Evolutionary conservation across 2,329 filamentous ascomycete species (phyloP).

Genomic region (Aspergillus versicolor): DNA sequence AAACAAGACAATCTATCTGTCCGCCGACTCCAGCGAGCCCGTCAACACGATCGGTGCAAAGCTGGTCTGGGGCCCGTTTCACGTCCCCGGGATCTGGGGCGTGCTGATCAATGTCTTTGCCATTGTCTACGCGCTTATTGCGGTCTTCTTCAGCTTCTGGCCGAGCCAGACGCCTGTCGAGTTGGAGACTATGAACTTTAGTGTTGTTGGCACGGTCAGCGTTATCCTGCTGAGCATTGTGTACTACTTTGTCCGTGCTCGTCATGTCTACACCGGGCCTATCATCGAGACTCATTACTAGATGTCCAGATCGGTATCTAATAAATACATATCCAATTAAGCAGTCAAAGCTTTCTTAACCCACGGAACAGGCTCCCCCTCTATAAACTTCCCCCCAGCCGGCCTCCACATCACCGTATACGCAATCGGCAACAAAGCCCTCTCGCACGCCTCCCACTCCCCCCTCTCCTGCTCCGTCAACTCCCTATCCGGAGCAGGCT

Average conservation of each 20-base stretch:
- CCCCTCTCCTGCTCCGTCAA: not conserved
- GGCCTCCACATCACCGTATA: not conserved
- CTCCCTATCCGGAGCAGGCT: not conserved
- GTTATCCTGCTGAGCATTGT: constrained; percentile 40
- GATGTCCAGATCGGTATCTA: no score
- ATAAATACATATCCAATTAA: no score
- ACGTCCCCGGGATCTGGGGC: constrained; percentile 35
- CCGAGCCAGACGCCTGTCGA: constrained; percentile 40
- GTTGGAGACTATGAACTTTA: constrained; percentile 49
- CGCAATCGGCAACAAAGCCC: not conserved
- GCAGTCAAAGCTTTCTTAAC: no score
- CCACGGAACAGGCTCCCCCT: not conserved
- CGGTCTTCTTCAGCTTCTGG: constrained; percentile 53
- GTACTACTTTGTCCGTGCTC: constrained; percentile 41
- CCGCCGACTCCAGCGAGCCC: constrained; percentile 15
- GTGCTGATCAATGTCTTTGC: constrained; percentile 46
- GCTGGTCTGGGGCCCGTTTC: constrained; percentile 32
- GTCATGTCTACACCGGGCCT: constrained; percentile 34
- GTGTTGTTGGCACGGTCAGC: constrained; percentile 42
- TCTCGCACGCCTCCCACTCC: not conserved
- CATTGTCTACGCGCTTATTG: constrained; percentile 46
- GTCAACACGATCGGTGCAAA: constrained; percentile 27
- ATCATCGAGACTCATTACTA: not conserved
- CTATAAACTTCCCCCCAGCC: not conserved
- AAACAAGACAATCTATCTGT: constrained; percentile 11